Conservation (phyloP, 805 yeast species). For the Metschnikowia peoriensis region DNA sequence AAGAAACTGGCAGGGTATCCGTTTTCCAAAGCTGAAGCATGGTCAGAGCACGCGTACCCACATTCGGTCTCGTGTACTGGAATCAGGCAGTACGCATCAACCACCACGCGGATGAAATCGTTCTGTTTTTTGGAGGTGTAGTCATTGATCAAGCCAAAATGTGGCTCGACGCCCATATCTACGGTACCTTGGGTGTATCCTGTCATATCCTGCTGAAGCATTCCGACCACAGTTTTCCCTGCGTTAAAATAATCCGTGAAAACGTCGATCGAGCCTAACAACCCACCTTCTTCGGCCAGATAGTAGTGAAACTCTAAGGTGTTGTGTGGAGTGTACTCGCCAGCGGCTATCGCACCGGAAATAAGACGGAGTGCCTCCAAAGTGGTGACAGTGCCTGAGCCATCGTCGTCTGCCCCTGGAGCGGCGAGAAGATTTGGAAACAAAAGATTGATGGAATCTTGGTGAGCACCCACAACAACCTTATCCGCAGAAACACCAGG, state of each 20-base stretch:
- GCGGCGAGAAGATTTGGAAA: conserved; percentile 69
- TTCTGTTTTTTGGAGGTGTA: conserved; percentile 56
- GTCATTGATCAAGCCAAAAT: conserved; percentile 80
- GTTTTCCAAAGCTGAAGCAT: conserved; percentile 75
- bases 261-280: conserved; percentile 80
- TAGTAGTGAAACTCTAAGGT: conserved; percentile 92
- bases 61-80: conserved; percentile 74
- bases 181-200: conserved; percentile 61
- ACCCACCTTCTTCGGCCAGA: conserved; percentile 93
- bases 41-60: conserved; percentile 94
- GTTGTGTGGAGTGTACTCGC: conserved; percentile 55
- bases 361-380: conserved; percentile 73
- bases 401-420: conserved; percentile 96
- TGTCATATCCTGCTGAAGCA: conserved; percentile 96
- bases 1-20: conserved; percentile 87
- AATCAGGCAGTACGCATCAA: conserved; percentile 61
- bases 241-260: conserved; percentile 52
- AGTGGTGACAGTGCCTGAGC: conserved; percentile 79
- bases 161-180: conserved; percentile 53
- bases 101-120: conserved; percentile 58
- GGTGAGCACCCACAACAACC: conserved; percentile 86
- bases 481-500: conserved; percentile 48
- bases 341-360: conserved; percentile 31
- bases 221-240: conserved; percentile 61
- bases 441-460: conserved; percentile 75